Evolutionary conservation across 2,329 filamentous ascomycete genomes (phyloP).

Genomic region (Aspergillus clavatus): DNA sequence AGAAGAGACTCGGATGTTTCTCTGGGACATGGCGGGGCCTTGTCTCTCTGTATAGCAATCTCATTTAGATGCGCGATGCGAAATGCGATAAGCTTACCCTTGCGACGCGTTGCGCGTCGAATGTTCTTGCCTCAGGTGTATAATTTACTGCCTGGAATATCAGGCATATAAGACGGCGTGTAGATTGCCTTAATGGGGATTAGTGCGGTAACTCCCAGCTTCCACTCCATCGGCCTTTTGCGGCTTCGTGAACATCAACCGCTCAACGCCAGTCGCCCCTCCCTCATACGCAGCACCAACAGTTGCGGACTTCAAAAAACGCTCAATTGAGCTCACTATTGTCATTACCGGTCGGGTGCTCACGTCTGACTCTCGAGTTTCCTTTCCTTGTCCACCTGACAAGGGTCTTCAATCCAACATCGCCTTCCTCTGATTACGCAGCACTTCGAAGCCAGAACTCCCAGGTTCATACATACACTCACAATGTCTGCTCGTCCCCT

Average conservation of each 20-base stretch:
- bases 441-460: slow-evolving; percentile 5
- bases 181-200: slow-evolving; percentile 22
- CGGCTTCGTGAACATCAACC: slow-evolving; percentile 35
- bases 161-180: slow-evolving; percentile 25
- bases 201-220: slow-evolving; percentile 28
- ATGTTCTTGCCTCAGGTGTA: slow-evolving; percentile 22
- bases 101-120: slow-evolving; percentile 30
- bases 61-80: no score
- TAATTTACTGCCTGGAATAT: slow-evolving; percentile 12
- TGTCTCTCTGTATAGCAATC: no score
- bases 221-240: slow-evolving; percentile 32
- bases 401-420: slow-evolving; percentile 17
- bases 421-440: slow-evolving; percentile 14
- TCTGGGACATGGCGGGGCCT: neutral
- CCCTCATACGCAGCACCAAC: slow-evolving; percentile 21
- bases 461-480: slow-evolving; percentile 16
- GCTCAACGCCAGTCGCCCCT: slow-evolving; percentile 28
- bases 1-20: neutral
- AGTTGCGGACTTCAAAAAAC: slow-evolving; percentile 15
- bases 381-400: slow-evolving; percentile 11
- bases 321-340: neutral
- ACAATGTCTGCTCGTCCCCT: slow-evolving; percentile 38
- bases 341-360: neutral
- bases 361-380: slow-evolving; percentile 5
- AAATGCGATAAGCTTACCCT: slow-evolving; percentile 13